Percentiles rank a stretch among this genome's conserved stretches.
phyloP scores from a whole-genome alignment of 2,329 filamentous ascomycete species.

The Sporothrix pseudoabietina region DNA sequence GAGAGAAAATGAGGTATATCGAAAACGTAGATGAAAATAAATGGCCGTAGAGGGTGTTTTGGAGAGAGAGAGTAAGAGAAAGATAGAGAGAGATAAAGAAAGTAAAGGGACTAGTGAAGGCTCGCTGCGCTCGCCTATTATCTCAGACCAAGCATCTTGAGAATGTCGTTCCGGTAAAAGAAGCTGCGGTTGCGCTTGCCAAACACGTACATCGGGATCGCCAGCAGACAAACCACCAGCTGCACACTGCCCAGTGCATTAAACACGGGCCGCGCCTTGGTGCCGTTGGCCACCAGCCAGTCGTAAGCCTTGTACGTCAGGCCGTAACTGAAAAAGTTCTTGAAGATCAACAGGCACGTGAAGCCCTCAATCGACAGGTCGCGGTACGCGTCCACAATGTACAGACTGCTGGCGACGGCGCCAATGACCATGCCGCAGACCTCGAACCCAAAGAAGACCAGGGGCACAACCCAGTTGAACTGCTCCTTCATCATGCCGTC shows the following conservation, averaged over 20 bases:
- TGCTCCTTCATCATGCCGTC: conserved; percentile 55
- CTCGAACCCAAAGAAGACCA: conserved; percentile 81
- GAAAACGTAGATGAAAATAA: not conserved
- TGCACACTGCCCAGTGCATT: conserved; percentile 74
- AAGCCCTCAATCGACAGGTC: conserved; percentile 85
- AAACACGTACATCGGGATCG: conserved; percentile 74
- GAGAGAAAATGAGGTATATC: not conserved
- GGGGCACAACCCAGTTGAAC: conserved; percentile 73
- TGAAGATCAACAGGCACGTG: conserved; percentile 88
- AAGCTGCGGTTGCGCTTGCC: conserved; percentile 77
- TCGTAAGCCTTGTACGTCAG: conserved; percentile 82
- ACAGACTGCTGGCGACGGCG: conserved; percentile 80
- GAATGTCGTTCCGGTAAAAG: conserved; percentile 73
- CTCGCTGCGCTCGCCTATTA: conserved; percentile 1
- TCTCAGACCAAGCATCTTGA: conserved; percentile 51
- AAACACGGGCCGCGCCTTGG: conserved; percentile 59
- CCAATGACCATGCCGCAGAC: conserved; percentile 91
- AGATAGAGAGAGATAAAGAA: not conserved
- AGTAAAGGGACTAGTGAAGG: too few relatives aligned
- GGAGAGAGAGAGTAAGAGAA: not conserved
- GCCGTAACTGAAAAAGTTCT: conserved; percentile 88
- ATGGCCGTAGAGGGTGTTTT: not conserved
- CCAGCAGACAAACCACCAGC: conserved; percentile 72
- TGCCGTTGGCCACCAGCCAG: conserved; percentile 72
- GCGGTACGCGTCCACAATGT: conserved; percentile 90